Evolutionary conservation across 305 asterid genomes (phyloP).

Genomic region (Striga hermonthica): DNA sequence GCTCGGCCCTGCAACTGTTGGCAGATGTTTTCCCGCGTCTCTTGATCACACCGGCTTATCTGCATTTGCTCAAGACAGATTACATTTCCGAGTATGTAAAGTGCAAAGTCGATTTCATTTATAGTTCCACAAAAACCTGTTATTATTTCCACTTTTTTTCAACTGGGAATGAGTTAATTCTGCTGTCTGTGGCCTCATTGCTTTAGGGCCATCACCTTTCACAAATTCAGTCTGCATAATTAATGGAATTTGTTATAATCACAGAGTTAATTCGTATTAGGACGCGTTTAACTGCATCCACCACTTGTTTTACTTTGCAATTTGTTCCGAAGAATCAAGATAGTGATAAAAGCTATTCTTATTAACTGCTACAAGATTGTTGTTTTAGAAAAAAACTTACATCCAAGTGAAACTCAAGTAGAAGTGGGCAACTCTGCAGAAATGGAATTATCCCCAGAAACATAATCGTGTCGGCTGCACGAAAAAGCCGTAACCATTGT

Average conservation of each 20-base stretch:
- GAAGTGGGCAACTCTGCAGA: background rate
- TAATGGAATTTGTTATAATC: too few relatives aligned
- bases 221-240: background rate
- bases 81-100: background rate
- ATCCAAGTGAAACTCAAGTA: conserved; percentile 6
- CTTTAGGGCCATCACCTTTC: background rate
- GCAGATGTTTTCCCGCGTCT: background rate
- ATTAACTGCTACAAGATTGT: background rate
- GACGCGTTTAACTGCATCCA: too few relatives aligned
- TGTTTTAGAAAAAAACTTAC: background rate
- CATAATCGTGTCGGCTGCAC: too few relatives aligned
- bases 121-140: background rate
- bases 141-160: conserved; percentile 1
- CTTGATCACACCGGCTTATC: background rate
- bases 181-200: background rate
- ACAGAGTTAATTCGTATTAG: too few relatives aligned
- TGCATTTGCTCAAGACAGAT: background rate
- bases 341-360: too few relatives aligned
- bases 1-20: background rate
- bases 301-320: too few relatives aligned
- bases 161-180: background rate
- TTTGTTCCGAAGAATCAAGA: too few relatives aligned
- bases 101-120: background rate
- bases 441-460: background rate
- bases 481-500: too few relatives aligned